Evolutionary conservation across 371 early-diverging fungal genomes (phyloP).

Genomic region (Mortierella sp.): DNA sequence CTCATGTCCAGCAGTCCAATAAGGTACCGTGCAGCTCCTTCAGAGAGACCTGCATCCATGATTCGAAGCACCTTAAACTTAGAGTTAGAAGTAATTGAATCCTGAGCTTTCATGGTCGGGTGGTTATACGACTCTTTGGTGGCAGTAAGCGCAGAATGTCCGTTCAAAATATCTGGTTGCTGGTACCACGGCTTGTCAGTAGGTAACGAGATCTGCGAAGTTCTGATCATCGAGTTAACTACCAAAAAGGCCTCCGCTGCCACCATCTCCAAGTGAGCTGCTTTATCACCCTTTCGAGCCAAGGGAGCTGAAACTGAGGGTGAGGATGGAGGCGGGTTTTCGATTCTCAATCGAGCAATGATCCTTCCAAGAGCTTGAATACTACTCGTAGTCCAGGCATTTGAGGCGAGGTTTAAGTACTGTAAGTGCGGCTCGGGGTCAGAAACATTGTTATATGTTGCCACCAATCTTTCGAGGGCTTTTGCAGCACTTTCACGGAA

Average conservation of each 20-base stretch:
- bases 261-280: slow-evolving; percentile 23
- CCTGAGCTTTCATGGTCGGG: slow-evolving; percentile 18
- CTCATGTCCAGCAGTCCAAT: slow-evolving; percentile 28
- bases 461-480: slow-evolving; percentile 29
- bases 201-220: slow-evolving; percentile 5
- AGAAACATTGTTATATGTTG: neutral
- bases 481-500: slow-evolving; percentile 33
- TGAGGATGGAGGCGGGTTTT: slow-evolving; percentile 20
- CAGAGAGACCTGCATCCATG: slow-evolving; percentile 29
- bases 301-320: slow-evolving; percentile 9
- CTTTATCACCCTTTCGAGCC: neutral
- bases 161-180: slow-evolving; percentile 9
- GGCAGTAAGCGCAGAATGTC: slow-evolving; percentile 21
- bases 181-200: slow-evolving; percentile 30
- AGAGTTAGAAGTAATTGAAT: slow-evolving; percentile 26
- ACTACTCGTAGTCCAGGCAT: slow-evolving; percentile 39
- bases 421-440: slow-evolving; percentile 23
- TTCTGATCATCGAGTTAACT: slow-evolving; percentile 39
- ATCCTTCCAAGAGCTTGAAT: slow-evolving; percentile 29
- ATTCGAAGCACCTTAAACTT: slow-evolving; percentile 31
- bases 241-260: slow-evolving; percentile 28
- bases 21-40: slow-evolving; percentile 30
- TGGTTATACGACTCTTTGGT: slow-evolving; percentile 26
- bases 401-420: slow-evolving; percentile 25
- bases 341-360: slow-evolving; percentile 19